Conservation (phyloP, 169 alveolate species). For the Theileria annulata region DNA sequence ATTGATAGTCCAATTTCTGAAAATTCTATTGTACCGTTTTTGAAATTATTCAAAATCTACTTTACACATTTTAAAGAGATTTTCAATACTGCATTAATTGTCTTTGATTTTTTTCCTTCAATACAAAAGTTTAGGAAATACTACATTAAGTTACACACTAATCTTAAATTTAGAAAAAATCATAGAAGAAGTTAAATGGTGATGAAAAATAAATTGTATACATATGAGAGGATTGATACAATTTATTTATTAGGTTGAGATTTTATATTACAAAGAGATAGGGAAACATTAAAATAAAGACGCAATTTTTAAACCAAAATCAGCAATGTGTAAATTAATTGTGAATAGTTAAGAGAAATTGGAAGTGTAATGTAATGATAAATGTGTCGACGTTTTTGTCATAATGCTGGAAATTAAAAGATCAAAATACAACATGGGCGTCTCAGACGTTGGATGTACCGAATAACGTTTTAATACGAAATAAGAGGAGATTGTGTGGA, state of each 20-base stretch:
- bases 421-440: conserved; percentile 14
- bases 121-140: neutral
- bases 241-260: neutral
- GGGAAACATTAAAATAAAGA: neutral
- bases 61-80: neutral
- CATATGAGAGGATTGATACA: neutral
- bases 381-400: neutral
- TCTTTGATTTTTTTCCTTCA: neutral
- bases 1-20: neutral
- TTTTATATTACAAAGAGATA: neutral
- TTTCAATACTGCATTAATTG: neutral
- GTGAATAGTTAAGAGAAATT: neutral
- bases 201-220: neutral
- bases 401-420: neutral
- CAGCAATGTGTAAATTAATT: neutral
- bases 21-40: neutral
- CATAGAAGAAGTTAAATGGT: neutral
- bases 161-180: neutral
- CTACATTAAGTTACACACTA: neutral
- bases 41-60: neutral
- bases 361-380: neutral
- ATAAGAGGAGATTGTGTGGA: neutral
- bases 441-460: conserved; percentile 1
- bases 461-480: neutral
- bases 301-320: neutral